phyloP scores from a whole-genome alignment of 257 asterid genomes.

The Solanum dulcamara region DNA sequence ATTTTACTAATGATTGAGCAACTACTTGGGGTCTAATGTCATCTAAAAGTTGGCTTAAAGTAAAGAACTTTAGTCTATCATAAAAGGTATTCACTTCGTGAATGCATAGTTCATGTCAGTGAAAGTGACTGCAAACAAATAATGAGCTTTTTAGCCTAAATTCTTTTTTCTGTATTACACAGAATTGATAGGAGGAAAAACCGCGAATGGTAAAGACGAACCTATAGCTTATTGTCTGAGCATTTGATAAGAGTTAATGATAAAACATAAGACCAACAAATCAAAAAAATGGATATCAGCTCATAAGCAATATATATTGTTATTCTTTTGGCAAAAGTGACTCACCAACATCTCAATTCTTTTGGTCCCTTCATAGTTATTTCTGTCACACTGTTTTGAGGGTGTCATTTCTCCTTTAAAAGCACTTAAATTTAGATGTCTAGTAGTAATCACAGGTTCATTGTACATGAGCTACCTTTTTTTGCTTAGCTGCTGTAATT shows the following conservation, averaged over 20 bases:
- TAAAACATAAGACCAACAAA: background rate
- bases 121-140: background rate
- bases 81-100: background rate
- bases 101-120: background rate
- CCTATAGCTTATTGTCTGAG: background rate
- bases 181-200: background rate
- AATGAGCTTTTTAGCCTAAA: background rate
- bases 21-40: background rate
- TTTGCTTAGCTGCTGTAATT: background rate
- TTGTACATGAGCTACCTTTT: background rate
- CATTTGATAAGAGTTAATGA: background rate
- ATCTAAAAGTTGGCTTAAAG: background rate
- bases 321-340: background rate
- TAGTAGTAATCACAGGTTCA: background rate
- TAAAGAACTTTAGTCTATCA: background rate
- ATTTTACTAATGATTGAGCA: background rate
- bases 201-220: background rate
- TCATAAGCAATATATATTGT: background rate
- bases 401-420: background rate
- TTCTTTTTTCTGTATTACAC: background rate
- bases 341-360: background rate
- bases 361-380: background rate
- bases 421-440: background rate
- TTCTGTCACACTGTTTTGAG: background rate
- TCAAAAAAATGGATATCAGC: background rate